phyloP scores from a whole-genome alignment of 257 asterid species.

The Primulina tabacum region DNA sequence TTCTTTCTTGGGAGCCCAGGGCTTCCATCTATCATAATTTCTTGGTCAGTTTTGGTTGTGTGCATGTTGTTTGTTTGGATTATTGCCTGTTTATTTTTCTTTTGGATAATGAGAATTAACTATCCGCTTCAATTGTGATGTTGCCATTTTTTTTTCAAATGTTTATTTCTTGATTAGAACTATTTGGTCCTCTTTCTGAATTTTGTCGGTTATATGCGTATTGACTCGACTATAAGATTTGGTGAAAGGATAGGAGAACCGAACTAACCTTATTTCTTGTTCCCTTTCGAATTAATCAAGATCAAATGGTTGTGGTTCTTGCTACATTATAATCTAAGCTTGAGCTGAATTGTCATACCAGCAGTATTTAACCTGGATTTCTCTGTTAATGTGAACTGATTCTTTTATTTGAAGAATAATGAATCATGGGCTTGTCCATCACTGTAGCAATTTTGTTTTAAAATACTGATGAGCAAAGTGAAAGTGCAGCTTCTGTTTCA shows the following conservation, averaged over 20 bases:
- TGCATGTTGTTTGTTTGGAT: background rate
- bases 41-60: conserved; percentile 42
- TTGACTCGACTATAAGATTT: background rate
- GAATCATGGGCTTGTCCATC: conserved; percentile 9
- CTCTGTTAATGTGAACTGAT: conserved; percentile 3
- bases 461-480: background rate
- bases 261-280: background rate
- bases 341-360: no score
- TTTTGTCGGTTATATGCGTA: background rate
- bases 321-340: no score
- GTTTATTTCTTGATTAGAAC: background rate
- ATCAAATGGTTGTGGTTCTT: background rate
- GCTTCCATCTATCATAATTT: conserved; percentile 74
- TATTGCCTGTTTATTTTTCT: background rate
- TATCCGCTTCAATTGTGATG: conserved; percentile 18
- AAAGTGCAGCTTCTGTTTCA: background rate
- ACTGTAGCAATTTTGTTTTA: background rate
- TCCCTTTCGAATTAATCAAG: no score
- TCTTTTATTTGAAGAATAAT: background rate
- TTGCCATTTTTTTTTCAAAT: background rate
- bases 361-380: background rate
- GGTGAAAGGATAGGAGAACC: background rate
- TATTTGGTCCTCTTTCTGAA: background rate
- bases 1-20: conserved; percentile 78
- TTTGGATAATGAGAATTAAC: background rate